These are phyloP conservation scores for Kluyveromyces wickerhamii DNA, from an alignment of 805 yeast genomes.

Conservation along the genomic window DNA sequence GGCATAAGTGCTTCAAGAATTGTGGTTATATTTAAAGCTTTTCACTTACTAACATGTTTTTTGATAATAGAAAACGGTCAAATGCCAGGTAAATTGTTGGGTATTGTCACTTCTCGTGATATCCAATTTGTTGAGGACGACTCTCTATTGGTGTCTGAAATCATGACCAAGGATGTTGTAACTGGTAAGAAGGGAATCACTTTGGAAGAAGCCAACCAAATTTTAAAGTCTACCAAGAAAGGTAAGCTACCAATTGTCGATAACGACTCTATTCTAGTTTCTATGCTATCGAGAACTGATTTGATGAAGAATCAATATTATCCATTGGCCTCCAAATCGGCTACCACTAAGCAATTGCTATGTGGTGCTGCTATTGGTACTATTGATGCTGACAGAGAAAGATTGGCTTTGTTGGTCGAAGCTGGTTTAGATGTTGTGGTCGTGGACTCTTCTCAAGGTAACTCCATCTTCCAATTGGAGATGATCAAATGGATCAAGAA, in stretches of 20 bases:
- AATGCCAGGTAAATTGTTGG: slow-evolving; percentile 82
- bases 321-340: slow-evolving; percentile 93
- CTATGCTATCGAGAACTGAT: slow-evolving; percentile 91
- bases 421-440: slow-evolving; percentile 98
- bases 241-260: slow-evolving; percentile 97
- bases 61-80: slow-evolving; percentile 62
- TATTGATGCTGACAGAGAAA: slow-evolving; percentile 75
- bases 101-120: slow-evolving; percentile 96
- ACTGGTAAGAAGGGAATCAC: slow-evolving; percentile 79
- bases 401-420: slow-evolving; percentile 75
- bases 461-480: slow-evolving; percentile 88
- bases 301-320: slow-evolving; percentile 89
- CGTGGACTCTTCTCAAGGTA: slow-evolving; percentile 95
- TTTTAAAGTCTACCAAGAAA: slow-evolving; percentile 87
- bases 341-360: slow-evolving; percentile 85
- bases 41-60: slow-evolving; percentile 3
- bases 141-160: slow-evolving; percentile 51
- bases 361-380: slow-evolving; percentile 99
- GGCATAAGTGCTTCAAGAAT: no score
- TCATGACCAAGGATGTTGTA: slow-evolving; percentile 86
- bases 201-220: slow-evolving; percentile 79
- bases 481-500: slow-evolving; percentile 88
- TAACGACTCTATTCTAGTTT: slow-evolving; percentile 61
- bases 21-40: no score
- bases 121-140: slow-evolving; percentile 86